Base-by-base conservation (phyloP, 2,329 filamentous ascomycete genomes). In the Cladosporium oxysporum region DNA sequence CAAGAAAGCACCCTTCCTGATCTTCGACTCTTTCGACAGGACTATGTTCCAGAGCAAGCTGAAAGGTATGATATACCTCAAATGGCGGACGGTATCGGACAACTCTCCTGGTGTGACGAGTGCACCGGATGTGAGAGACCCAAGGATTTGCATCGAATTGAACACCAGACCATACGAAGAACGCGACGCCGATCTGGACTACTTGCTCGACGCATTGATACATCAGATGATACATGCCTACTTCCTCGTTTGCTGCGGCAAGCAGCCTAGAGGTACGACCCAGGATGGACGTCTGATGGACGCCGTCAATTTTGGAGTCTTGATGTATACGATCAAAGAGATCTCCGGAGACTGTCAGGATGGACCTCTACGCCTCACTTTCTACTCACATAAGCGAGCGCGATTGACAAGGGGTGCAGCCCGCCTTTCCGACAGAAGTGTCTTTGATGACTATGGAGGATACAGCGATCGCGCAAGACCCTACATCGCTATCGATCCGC, bases 221-320 rank as follows among this genome's bases (percentile, higher is more conserved):
- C 80, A 82, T 65, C 80, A 82, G 53, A 81, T 81, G 79, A 80
- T 81, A 41, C 79, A 82, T 59, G 79, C 79, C 16, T 82, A 77
- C 69, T 79, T 81, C 65, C 72, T 81, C 3, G 72, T 80, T n/a
- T 76, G 77, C 60, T 81, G 79, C 59, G 78, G 78, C 10, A 73
- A 75, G 2, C 74, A 77, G 63, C 69, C 73, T 16, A 74, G 74
- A 35, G 10, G 73, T 5, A 71, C 70, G 0, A 72, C 66, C 28
- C 66, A 67, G 37, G 79, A 79, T 41, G 76, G 75, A 3, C 72
- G 79, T 10, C 69, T 81, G 28, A 68, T 68, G 33, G 79, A 81
- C 66, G 77, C 74, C 1, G 63, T 76, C 3, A 77, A 79, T 47
- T 81, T 81, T 58, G 77, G 76, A n/a, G 77, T 79, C 57, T 72